Conservation (phyloP, 163 green algal genomes). For the Chlamydomonas reinhardtii region DNA sequence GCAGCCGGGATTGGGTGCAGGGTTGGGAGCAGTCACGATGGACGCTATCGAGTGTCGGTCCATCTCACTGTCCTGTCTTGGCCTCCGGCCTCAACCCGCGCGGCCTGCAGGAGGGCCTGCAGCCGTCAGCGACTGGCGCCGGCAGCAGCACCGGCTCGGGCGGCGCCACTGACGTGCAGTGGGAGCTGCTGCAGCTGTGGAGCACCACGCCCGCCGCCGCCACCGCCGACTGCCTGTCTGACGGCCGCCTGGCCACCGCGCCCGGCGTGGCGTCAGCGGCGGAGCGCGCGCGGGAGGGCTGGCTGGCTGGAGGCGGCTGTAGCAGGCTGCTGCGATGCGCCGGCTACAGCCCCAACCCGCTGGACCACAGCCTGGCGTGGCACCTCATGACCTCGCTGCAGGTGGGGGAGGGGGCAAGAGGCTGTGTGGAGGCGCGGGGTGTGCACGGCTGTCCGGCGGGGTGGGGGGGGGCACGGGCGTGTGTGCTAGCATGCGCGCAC, state of each 20-base stretch:
- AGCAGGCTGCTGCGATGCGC: slow-evolving; percentile 51
- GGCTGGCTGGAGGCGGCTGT: slow-evolving; percentile 13
- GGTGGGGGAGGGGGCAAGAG: not conserved
- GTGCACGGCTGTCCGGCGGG: too few relatives aligned
- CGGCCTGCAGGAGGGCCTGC: slow-evolving; percentile 14
- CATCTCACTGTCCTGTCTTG: too few relatives aligned
- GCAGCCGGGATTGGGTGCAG: too few relatives aligned
- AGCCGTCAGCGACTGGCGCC: slow-evolving; percentile 47
- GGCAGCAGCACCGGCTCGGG: not conserved
- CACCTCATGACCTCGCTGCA: slow-evolving; percentile 62
- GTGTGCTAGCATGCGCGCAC: not conserved
- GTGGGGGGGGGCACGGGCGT: too few relatives aligned
- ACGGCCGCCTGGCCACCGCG: not conserved
- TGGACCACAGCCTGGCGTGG: slow-evolving; percentile 73
- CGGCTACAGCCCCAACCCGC: slow-evolving; percentile 67
- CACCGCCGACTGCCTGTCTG: slow-evolving; percentile 48
- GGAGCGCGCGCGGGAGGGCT: slow-evolving; percentile 1
- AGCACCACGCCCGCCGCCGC: slow-evolving; percentile 40
- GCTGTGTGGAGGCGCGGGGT: too few relatives aligned
- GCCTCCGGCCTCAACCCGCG: too few relatives aligned
- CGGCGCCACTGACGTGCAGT: slow-evolving; percentile 48
- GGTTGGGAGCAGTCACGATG: too few relatives aligned
- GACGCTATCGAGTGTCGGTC: too few relatives aligned
- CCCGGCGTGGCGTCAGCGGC: slow-evolving; percentile 3
- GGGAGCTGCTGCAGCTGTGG: slow-evolving; percentile 67